Conservation (phyloP, 1,284 basidiomycete genomes). For the Ganoderma lucidum region DNA sequence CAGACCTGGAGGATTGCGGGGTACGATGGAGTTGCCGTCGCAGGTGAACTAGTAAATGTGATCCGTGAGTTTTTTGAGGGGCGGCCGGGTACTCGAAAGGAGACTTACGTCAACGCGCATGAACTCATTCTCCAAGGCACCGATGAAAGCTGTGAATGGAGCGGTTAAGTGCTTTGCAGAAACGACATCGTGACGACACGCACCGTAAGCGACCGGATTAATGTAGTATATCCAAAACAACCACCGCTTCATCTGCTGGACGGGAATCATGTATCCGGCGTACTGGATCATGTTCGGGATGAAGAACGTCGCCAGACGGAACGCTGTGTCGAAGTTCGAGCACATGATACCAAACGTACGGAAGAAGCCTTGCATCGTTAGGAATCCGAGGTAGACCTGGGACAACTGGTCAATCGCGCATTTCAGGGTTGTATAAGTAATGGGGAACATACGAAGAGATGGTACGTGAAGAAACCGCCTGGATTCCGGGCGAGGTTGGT, state of each 20-base stretch:
- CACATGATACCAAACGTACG: conserved; percentile 72
- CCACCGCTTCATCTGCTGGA: conserved; percentile 86
- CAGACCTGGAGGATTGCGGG: conserved; percentile 70
- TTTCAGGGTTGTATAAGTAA: not conserved
- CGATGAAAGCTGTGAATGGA: conserved; percentile 65
- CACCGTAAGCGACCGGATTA: conserved; percentile 81
- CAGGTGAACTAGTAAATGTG: conserved; percentile 58
- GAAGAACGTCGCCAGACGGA: conserved; percentile 68
- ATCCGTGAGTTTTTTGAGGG: not conserved
- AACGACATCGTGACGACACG: conserved; percentile 17
- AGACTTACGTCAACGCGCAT: conserved; percentile 64
- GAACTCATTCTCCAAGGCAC: conserved; percentile 87
- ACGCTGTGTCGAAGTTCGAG: conserved; percentile 70
- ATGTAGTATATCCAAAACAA: conserved; percentile 88
- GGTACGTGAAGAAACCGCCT: conserved; percentile 77
- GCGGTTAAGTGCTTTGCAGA: not conserved
- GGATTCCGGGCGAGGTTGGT: conserved; percentile 65
- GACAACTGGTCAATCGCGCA: not conserved
- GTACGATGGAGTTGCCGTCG: conserved; percentile 74
- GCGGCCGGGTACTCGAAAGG: too few species aligned
- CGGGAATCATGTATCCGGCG: conserved; percentile 78
- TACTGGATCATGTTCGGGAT: conserved; percentile 72
- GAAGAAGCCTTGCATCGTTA: conserved; percentile 81
- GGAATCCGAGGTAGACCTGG: conserved; percentile 60
- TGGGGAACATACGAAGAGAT: conserved; percentile 54